These are phyloP conservation scores for Leccinum huronense DNA, from an alignment of 1,284 basidiomycete genomes.

Conservation along the genomic window DNA sequence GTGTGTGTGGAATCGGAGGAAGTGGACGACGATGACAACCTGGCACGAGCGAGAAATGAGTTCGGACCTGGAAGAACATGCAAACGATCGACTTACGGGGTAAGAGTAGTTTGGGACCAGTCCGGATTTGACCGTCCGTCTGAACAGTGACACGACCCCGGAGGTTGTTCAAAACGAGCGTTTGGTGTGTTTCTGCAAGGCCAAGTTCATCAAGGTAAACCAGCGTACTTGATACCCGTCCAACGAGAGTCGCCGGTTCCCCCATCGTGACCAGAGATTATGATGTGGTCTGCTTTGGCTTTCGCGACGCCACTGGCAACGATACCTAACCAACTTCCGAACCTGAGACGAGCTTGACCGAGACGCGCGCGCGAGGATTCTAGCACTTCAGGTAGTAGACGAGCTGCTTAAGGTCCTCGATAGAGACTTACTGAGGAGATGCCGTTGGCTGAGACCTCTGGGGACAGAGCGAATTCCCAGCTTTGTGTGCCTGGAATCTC, in stretches of 20 bases:
- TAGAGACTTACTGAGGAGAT: conserved; percentile 88
- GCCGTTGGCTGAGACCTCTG: conserved; percentile 79
- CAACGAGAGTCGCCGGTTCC: conserved; percentile 95
- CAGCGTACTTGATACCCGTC: conserved; percentile 97
- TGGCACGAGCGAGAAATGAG: neutral
- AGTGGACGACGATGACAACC: neutral
- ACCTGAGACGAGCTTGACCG: conserved; percentile 88
- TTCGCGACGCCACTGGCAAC: conserved; percentile 96
- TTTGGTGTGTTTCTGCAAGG: conserved; percentile 95
- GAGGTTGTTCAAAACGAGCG: conserved; percentile 91
- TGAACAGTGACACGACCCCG: conserved; percentile 93
- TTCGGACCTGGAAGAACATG: neutral
- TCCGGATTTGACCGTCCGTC: conserved; percentile 93
- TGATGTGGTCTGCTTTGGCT: conserved; percentile 95
- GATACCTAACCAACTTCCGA: conserved; percentile 90
- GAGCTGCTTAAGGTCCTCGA: conserved; percentile 95
- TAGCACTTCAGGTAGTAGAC: conserved; percentile 96
- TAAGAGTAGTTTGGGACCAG: conserved; percentile 45
- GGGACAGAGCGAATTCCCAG: conserved; percentile 60
- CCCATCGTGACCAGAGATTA: conserved; percentile 94
- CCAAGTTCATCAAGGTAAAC: conserved; percentile 95
- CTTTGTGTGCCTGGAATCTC: conserved; percentile 75
- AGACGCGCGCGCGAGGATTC: conserved; percentile 89
- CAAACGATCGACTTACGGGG: conserved; percentile 10
- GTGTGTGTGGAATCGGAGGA: neutral